Percentiles rank a stretch among this genome's conserved stretches.
phyloP scores from a whole-genome alignment of 306 rosid genomes.

The Cicer pinnatifidum region DNA sequence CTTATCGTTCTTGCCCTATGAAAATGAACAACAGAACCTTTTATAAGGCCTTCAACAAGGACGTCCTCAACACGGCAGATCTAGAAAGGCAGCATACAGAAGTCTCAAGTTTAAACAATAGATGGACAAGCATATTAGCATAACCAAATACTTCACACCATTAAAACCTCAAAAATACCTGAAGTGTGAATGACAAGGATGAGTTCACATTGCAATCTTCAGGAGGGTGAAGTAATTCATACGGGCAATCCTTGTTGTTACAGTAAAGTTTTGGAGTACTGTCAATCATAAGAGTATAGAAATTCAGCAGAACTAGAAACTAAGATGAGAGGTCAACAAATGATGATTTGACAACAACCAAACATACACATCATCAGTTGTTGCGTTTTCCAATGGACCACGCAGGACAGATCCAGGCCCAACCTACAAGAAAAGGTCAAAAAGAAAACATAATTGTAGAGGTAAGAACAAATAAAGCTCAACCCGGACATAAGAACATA shows the following conservation, averaged over 20 bases:
- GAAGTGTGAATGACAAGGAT: constrained; percentile 91
- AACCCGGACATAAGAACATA: constrained; percentile 30
- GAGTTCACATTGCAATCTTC: constrained; percentile 99
- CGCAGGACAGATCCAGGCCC: constrained; percentile 96
- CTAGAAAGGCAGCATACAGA: constrained; percentile 53
- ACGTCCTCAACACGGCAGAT: constrained; percentile 96
- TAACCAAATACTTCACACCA: constrained; percentile 25
- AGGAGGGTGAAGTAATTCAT: constrained; percentile 86
- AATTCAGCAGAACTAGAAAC: constrained; percentile 38
- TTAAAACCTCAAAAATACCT: constrained; percentile 59
- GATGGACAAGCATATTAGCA: constrained; percentile 35
- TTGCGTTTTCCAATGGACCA: constrained; percentile 89
- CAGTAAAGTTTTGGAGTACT: constrained; percentile 92
- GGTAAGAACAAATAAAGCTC: constrained; percentile 27
- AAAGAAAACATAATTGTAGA: constrained; percentile 35
- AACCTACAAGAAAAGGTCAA: constrained; percentile 59
- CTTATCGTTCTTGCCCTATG: constrained; percentile 91
- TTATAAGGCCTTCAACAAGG: constrained; percentile 80
- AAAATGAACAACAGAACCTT: constrained; percentile 97
- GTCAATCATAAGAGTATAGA: constrained; percentile 42
- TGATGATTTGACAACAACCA: constrained; percentile 40
- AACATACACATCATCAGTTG: constrained; percentile 80
- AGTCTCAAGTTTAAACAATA: constrained; percentile 46
- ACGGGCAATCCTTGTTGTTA: constrained; percentile 72
- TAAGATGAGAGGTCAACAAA: constrained; percentile 34